Evolutionary conservation across 179 eudicot species (phyloP).

Genomic region (Monotropa hypopitys): DNA sequence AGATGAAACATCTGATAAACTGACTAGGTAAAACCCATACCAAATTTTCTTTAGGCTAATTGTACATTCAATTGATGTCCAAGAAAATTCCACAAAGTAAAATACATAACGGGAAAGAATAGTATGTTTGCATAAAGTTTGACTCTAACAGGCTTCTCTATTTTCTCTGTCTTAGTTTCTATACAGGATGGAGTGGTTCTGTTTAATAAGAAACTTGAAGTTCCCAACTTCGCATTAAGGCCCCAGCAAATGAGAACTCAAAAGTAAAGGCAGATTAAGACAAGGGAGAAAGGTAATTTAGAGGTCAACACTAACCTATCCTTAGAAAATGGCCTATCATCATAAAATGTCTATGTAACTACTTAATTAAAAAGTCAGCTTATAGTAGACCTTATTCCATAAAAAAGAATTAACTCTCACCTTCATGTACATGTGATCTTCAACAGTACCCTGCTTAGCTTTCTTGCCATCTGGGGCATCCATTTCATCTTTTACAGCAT

Average conservation of each 20-base stretch:
- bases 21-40: too few relatives aligned
- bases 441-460: conserved; percentile 23
- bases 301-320: too few relatives aligned
- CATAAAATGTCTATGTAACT: too few relatives aligned
- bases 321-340: too few relatives aligned
- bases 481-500: conserved; percentile 68
- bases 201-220: not conserved
- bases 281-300: too few relatives aligned
- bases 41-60: too few relatives aligned
- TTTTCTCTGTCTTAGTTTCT: not conserved
- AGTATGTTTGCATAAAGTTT: too few relatives aligned
- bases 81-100: too few relatives aligned
- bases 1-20: too few relatives aligned
- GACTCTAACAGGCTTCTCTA: not conserved
- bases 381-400: not conserved
- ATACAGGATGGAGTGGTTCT: not conserved
- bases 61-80: too few relatives aligned
- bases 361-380: not conserved
- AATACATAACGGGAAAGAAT: too few relatives aligned
- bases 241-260: not conserved
- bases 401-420: conserved; percentile 16
- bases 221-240: not conserved
- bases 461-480: conserved; percentile 30
- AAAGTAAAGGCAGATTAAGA: not conserved
- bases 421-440: conserved; percentile 79